These are phyloP conservation scores for Haematococcus lacustris DNA, from an alignment of 139 green algal species.

Conservation along the genomic window DNA sequence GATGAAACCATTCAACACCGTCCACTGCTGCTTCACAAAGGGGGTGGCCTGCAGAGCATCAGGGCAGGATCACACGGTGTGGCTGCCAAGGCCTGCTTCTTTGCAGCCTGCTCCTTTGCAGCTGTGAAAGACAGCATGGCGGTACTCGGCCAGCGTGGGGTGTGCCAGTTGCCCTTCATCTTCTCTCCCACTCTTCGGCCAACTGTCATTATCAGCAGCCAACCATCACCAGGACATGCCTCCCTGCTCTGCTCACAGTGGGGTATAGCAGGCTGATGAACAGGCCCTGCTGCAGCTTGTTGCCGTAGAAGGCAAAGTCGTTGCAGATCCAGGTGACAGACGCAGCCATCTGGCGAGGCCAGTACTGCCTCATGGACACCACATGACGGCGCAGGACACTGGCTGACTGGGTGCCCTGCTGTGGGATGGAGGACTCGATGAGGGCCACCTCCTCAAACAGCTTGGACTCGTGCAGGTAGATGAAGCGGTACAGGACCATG, in stretches of 20 bases:
- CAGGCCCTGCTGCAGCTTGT: conserved; percentile 62
- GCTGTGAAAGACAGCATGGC: no score
- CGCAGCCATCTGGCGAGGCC: conserved; percentile 9
- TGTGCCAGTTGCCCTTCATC: no score
- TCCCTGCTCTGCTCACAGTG: conserved; percentile 12
- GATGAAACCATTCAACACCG: conserved; percentile 59
- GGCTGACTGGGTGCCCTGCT: not conserved
- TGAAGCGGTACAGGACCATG: conserved; percentile 13
- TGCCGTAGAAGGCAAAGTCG: conserved; percentile 64
- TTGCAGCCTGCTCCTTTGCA: no score
- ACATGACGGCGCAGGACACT: not conserved
- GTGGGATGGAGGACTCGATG: not conserved
- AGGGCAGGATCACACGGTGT: no score
- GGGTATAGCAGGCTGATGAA: conserved; percentile 51
- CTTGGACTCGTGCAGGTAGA: conserved; percentile 14
- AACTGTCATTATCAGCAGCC: no score
- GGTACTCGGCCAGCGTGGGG: no score
- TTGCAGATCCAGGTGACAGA: conserved; percentile 13
- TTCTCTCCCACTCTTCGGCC: no score
- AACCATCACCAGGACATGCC: no score
- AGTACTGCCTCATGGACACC: not conserved
- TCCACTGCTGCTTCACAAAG: conserved; percentile 45
- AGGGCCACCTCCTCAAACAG: conserved; percentile 7
- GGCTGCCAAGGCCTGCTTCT: no score
- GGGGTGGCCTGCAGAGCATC: conserved; percentile 8